Conservation (phyloP, 805 yeast genomes). For the Metschnikowia anglica region DNA sequence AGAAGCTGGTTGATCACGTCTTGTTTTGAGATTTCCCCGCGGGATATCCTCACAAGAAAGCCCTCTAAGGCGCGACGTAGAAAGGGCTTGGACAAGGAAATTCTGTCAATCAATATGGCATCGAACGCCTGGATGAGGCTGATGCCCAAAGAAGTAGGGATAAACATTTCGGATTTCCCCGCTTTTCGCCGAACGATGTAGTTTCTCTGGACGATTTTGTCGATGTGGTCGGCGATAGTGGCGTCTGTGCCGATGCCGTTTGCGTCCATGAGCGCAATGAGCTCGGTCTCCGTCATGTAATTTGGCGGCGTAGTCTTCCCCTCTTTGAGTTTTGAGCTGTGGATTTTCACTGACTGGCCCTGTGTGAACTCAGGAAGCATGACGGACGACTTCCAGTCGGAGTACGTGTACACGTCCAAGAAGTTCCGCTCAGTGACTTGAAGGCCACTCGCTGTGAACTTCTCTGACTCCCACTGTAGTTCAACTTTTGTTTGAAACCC, state of each 20-base stretch:
- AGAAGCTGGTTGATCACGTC: slow-evolving; percentile 57
- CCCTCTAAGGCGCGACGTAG: slow-evolving; percentile 74
- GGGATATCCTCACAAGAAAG: slow-evolving; percentile 63
- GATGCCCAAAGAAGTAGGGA: slow-evolving; percentile 83
- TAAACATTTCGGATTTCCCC: slow-evolving; percentile 45
- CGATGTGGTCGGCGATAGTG: slow-evolving; percentile 96
- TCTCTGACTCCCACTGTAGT: slow-evolving; percentile 76
- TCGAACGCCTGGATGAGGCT: slow-evolving; percentile 89
- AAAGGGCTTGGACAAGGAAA: slow-evolving; percentile 84
- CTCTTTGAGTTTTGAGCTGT: slow-evolving; percentile 56
- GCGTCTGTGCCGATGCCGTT: slow-evolving; percentile 99
- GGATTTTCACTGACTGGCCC: slow-evolving; percentile 57
- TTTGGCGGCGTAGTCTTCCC: slow-evolving; percentile 83
- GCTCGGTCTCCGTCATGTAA: slow-evolving; percentile 86
- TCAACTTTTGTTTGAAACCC: slow-evolving; percentile 66
- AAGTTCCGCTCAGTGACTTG: slow-evolving; percentile 72
- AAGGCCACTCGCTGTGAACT: slow-evolving; percentile 70
- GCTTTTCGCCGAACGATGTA: slow-evolving; percentile 54
- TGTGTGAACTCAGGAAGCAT: slow-evolving; percentile 61
- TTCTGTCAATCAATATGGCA: slow-evolving; percentile 65
- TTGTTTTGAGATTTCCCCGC: slow-evolving; percentile 54
- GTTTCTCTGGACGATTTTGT: slow-evolving; percentile 65
- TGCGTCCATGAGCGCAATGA: slow-evolving; percentile 90
- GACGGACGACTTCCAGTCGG: slow-evolving; percentile 69
- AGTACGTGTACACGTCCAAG: slow-evolving; percentile 75